A percentile compares a stretch with the other conserved stretches of the same genome.
Conservation (phyloP, 2,329 filamentous ascomycete genomes). For the Akanthomyces muscarius region DNA sequence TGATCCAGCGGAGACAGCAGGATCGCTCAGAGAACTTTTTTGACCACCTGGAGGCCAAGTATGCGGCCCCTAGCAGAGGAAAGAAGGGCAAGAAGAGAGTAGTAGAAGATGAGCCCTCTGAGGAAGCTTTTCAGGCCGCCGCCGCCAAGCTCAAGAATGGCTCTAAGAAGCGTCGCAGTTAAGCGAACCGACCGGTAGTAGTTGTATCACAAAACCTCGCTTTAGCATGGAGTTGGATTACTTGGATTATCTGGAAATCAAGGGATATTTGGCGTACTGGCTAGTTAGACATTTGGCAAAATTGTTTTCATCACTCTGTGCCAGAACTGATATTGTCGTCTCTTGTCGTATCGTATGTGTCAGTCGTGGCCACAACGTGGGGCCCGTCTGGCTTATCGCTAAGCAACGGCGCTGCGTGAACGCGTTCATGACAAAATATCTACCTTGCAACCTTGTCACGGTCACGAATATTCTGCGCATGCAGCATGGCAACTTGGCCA, state of each 20-base stretch:
- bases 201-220: not conserved
- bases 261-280: conserved; percentile 1
- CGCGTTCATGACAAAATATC: not conserved
- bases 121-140: conserved; percentile 58
- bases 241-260: not conserved
- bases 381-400: not conserved
- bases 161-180: conserved; percentile 20
- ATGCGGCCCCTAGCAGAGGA: conserved; percentile 42
- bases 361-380: not conserved
- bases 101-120: conserved; percentile 60
- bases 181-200: not conserved
- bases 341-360: not conserved
- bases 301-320: not conserved
- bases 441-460: not conserved
- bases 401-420: not conserved
- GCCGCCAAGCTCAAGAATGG: conserved; percentile 45
- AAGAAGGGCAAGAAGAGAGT: conserved; percentile 41
- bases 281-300: not conserved
- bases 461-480: not conserved
- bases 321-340: not conserved
- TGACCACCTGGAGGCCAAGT: conserved; percentile 73
- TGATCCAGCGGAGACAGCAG: conserved; percentile 71
- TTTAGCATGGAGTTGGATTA: conserved; percentile 10
- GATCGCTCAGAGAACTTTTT: conserved; percentile 60
- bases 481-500: not conserved